These are phyloP conservation scores for Casaregolazyma suthepensis DNA, from an alignment of 1,139 yeast species.

Conservation along the genomic window DNA sequence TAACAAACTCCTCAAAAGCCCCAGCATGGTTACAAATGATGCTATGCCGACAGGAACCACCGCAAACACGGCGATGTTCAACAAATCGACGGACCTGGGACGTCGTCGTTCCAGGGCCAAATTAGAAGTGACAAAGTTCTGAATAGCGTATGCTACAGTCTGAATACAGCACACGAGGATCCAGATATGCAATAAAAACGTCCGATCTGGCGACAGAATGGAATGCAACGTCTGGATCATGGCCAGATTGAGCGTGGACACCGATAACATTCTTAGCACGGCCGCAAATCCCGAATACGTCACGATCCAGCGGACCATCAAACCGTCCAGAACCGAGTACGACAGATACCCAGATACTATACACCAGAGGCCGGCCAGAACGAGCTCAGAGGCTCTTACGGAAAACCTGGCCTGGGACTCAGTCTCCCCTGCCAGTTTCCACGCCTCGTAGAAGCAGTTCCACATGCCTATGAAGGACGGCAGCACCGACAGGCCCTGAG, in stretches of 20 bases:
- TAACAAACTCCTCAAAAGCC: slow-evolving; percentile 64
- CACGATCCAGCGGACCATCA: slow-evolving; percentile 88
- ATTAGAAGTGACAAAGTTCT: slow-evolving; percentile 85
- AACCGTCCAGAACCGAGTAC: slow-evolving; percentile 77
- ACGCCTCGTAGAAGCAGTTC: slow-evolving; percentile 48
- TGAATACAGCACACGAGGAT: slow-evolving; percentile 77
- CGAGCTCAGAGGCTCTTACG: slow-evolving; percentile 34
- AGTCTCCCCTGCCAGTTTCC: slow-evolving; percentile 21
- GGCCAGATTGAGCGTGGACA: slow-evolving; percentile 67
- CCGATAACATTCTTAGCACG: slow-evolving; percentile 73
- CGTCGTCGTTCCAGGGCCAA: slow-evolving; percentile 47
- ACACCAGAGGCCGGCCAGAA: slow-evolving; percentile 43
- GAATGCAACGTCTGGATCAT: slow-evolving; percentile 62
- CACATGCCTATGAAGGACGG: slow-evolving; percentile 57
- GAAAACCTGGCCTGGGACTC: slow-evolving; percentile 28
- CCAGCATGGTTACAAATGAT: slow-evolving; percentile 86
- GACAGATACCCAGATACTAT: slow-evolving; percentile 79
- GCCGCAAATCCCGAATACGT: slow-evolving; percentile 86
- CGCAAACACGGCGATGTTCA: slow-evolving; percentile 88
- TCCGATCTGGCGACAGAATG: slow-evolving; percentile 39
- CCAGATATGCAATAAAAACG: slow-evolving; percentile 84
- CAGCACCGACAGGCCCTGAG: slow-evolving; percentile 59
- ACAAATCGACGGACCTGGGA: slow-evolving; percentile 48
- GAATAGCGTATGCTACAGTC: slow-evolving; percentile 78
- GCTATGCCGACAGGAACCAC: slow-evolving; percentile 97